Evolutionary conservation across 2,329 filamentous ascomycete genomes (phyloP), one percentile per base, ranked within the genome.

Genomic region (Dryadomyces quercus-mongolicae): DNA sequence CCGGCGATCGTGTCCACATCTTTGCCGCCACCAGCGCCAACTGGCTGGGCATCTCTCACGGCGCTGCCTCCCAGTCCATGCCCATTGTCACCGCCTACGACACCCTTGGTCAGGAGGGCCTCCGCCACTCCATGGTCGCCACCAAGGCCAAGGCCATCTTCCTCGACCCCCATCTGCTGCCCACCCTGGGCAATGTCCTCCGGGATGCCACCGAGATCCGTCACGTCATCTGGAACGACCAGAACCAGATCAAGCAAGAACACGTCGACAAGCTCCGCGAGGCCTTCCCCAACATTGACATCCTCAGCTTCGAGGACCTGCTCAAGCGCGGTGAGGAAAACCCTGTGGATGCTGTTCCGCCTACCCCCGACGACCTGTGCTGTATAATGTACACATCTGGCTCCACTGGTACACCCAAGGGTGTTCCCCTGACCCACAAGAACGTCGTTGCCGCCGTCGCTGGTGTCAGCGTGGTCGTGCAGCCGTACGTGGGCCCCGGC

Each of bases 41-140:
- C 65, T 79, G 76, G 76, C 64, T 79, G 20, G 67, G 71, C 59
- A 69, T 70, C 62, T 73, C 74, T 20, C 76, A 79, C 63, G 75
- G 68, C 52, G 73, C 74, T 52, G 71, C 78, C 49, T 88, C 87
- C 18, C 88, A 94, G 70, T 88, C 85, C 44, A 80, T 93, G 70
- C 81, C 87, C 56, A 86, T 90, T 61, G 86, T 91, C 55, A 92
- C 86, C n/a, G 85, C 86, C 46, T 90, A 90, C 68, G 86, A 89
- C 68, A 89, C 86, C 7, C 79, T 90, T 18, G 86, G 86, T 49
- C 84, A 88, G 67, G 83, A 87, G 62, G 86, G 86, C 46, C 71
- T 90, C 59, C 80, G 79, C 67, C 85, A 89, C 70, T 88, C 85
- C 3, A 77, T 90, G 67, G 74, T 81, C 55, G 84, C 87, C 62